A percentile compares a stretch with the other conserved stretches of the same genome.
These are phyloP conservation scores for Aspergillus coremiiformis DNA, from an alignment of 495 filamentous ascomycete species.

Conservation along the genomic window DNA sequence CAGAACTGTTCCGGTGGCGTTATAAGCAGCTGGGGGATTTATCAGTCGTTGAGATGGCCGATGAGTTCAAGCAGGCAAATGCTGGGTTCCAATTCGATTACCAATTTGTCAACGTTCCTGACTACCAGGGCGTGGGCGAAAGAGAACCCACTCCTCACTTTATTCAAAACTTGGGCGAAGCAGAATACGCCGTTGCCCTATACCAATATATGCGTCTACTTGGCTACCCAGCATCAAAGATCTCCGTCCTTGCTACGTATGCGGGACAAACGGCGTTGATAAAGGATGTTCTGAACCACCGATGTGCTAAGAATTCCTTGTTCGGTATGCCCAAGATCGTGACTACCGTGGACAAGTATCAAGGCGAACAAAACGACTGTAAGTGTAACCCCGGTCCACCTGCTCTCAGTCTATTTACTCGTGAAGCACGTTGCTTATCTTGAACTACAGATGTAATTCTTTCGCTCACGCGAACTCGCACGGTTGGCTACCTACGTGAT, in stretches of 20 bases:
- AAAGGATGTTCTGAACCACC: slow-evolving; percentile 76
- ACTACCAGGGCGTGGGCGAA: slow-evolving; percentile 89
- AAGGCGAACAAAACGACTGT: slow-evolving; percentile 99
- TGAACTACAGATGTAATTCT: slow-evolving; percentile 70
- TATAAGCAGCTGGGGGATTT: slow-evolving; percentile 77
- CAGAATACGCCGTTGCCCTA: slow-evolving; percentile 91
- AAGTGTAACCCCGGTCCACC: slow-evolving; percentile 32
- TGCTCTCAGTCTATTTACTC: background rate
- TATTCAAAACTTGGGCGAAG: slow-evolving; percentile 94
- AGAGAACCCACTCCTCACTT: slow-evolving; percentile 91
- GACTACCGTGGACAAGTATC: slow-evolving; percentile 95
- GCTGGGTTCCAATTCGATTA: slow-evolving; percentile 89
- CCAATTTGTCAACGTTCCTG: slow-evolving; percentile 93
- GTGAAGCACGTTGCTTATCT: slow-evolving; percentile 16
- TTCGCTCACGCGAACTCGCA: slow-evolving; percentile 78
- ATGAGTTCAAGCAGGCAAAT: slow-evolving; percentile 77
- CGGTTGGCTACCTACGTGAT: slow-evolving; percentile 89
- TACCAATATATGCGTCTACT: slow-evolving; percentile 97
- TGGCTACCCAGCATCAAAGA: slow-evolving; percentile 86
- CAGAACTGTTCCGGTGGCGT: slow-evolving; percentile 88
- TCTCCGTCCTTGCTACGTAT: slow-evolving; percentile 88
- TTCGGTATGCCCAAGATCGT: slow-evolving; percentile 90
- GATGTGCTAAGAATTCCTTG: slow-evolving; percentile 72
- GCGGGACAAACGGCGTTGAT: slow-evolving; percentile 92
- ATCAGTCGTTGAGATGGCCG: slow-evolving; percentile 55